Evolutionary conservation across 352 stramenopile genomes (phyloP), one percentile per base, ranked within the genome.

Genomic region (Pythium graminicola): DNA sequence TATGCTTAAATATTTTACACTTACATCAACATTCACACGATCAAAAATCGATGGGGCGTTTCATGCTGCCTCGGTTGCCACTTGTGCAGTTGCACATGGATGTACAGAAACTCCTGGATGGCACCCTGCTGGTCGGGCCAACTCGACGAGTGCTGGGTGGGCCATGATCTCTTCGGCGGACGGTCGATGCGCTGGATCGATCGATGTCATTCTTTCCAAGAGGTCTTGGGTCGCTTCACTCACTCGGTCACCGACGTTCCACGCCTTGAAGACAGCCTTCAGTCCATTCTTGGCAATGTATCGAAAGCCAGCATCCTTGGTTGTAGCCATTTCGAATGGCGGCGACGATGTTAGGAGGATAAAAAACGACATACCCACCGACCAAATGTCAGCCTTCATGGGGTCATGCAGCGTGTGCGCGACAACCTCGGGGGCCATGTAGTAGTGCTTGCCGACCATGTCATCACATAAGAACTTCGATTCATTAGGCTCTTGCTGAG

Each of bases 401-500:
- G 92, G 92, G 74, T 99, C 92, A 71, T 98, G 98, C 27, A 64
- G 39, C 29, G 73, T 57, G 70, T 85, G 32, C 11, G 64, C 62
- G 29, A 93, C 77, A 41, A 98, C 81, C 70, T 99, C 95, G 1
- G 94, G 95, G n/a, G 89, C 91, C 88, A 99, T 99, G 67, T 98
- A 99, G 58, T 97, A 97, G 46, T 92, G 81, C 63, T 98, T 98
- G 35, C 95, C 95, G 65, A 87, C 79, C 40, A 59, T 72, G 40
- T 84, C 75, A 16, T 69, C 51, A 39, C 77, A 85, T 19, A 50
- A 39, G 83, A 87, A 75, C 72, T 39, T 48, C 53, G 69, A 51
- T 68, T 71, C 54, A 64, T 73, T 27, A 52, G 60, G 32, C 4
- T 78, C 54, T 64, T 80, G 70, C 86, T 84, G 40, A 6, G 64